Evolutionary conservation across 2,329 filamentous ascomycete species (phyloP).

Genomic region (Xylariomycetidae sp.): DNA sequence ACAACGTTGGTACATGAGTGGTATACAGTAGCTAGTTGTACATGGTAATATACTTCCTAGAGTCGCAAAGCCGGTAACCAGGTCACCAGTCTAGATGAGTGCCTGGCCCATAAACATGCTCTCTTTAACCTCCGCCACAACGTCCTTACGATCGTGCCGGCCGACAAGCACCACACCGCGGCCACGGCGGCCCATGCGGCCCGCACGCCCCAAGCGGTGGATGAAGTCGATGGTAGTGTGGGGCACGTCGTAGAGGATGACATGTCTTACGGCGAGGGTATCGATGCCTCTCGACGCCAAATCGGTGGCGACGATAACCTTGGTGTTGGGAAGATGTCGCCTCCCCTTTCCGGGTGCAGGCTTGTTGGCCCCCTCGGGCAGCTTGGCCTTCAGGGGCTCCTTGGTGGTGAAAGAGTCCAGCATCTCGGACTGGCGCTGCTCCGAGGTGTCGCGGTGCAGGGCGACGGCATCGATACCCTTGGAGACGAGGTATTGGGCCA

Average conservation of each 20-base stretch:
- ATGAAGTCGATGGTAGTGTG: conserved; percentile 98
- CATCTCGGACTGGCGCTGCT: conserved; percentile 70
- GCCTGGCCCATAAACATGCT: conserved; percentile 81
- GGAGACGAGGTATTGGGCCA: conserved; percentile 69
- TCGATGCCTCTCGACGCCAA: conserved; percentile 90
- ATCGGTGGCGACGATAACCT: conserved; percentile 91
- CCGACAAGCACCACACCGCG: conserved; percentile 86
- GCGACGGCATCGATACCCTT: conserved; percentile 89
- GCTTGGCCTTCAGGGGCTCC: conserved; percentile 30
- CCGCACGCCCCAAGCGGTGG: conserved; percentile 85
- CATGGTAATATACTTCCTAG: conserved; percentile 8
- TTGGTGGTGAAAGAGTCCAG: conserved; percentile 65
- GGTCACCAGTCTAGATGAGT: conserved; percentile 48
- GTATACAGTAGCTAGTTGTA: too few species aligned
- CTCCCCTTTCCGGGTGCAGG: conserved; percentile 27
- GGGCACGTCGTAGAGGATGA: conserved; percentile 94
- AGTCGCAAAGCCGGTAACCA: neutral
- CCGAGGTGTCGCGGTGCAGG: conserved; percentile 76
- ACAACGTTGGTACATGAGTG: too few species aligned
- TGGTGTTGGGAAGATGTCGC: conserved; percentile 65
- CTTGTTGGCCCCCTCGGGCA: conserved; percentile 12
- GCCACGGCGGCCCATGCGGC: conserved; percentile 86
- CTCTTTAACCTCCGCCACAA: conserved; percentile 86
- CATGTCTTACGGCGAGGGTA: conserved; percentile 82
- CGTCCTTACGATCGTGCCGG: conserved; percentile 80